Percentiles rank a stretch among this genome's conserved stretches.
phyloP scores from a whole-genome alignment of 2,329 filamentous ascomycete genomes.

The Ophiostoma novo-ulmi region DNA sequence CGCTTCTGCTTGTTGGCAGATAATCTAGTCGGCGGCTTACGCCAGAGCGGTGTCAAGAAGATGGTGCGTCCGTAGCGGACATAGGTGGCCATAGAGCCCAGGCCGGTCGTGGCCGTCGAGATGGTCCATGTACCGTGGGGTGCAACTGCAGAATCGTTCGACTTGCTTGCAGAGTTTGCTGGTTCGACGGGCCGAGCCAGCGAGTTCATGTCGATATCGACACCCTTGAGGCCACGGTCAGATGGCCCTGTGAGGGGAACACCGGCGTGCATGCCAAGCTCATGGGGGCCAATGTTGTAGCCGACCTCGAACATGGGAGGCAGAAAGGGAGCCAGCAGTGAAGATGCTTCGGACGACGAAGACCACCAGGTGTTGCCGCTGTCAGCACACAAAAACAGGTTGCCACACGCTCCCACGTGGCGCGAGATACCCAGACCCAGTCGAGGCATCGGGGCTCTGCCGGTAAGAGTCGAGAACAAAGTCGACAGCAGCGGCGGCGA shows the following conservation, averaged over 20 bases:
- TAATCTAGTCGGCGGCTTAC: constrained; percentile 9
- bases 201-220: constrained; percentile 36
- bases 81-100: constrained; percentile 34
- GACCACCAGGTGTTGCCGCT: constrained; percentile 39
- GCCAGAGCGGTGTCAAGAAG: constrained; percentile 29
- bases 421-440: constrained; percentile 30
- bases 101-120: constrained; percentile 34
- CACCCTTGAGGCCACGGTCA: constrained; percentile 36
- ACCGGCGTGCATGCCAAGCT: constrained; percentile 33
- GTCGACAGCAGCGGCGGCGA: constrained; percentile 30
- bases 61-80: constrained; percentile 38
- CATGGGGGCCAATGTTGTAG: constrained; percentile 35
- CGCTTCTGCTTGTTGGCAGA: constrained; percentile 11
- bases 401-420: constrained; percentile 28
- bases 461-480: not conserved
- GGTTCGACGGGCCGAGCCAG: not conserved
- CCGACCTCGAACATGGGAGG: constrained; percentile 41
- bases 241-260: constrained; percentile 34
- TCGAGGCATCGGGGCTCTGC: constrained; percentile 18
- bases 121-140: constrained; percentile 38
- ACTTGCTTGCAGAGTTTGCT: not conserved
- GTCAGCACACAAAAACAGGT: constrained; percentile 39
- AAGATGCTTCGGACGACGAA: not conserved
- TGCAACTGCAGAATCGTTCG: not conserved
- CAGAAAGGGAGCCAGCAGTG: constrained; percentile 25